phyloP scores from a whole-genome alignment of 805 yeast species.

The Clavispora santaluciae region DNA sequence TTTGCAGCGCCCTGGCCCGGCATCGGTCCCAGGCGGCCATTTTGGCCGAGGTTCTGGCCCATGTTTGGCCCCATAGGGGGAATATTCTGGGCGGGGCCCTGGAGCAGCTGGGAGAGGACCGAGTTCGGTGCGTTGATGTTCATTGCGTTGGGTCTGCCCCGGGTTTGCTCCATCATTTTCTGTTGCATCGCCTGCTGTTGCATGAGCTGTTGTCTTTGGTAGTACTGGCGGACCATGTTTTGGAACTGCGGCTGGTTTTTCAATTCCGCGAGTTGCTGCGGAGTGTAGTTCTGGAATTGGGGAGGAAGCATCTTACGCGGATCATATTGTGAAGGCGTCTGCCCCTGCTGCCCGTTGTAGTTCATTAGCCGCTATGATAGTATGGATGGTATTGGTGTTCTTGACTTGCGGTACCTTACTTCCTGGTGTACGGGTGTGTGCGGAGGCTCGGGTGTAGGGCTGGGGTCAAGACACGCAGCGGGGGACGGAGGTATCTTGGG shows the following conservation, averaged over 20 bases:
- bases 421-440: constrained; percentile 1
- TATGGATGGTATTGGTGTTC: background rate
- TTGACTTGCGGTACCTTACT: background rate
- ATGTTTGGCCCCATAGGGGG: background rate
- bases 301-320: constrained; percentile 24
- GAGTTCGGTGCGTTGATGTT: background rate
- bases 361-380: constrained; percentile 6
- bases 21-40: background rate
- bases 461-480: too few relatives aligned
- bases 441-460: too few relatives aligned
- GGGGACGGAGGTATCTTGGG: background rate
- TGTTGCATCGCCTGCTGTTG: constrained; percentile 25
- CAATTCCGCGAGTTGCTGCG: constrained; percentile 40
- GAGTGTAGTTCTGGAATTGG: constrained; percentile 27
- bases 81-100: background rate
- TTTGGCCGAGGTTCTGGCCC: constrained; percentile 2
- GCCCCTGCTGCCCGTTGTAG: constrained; percentile 10
- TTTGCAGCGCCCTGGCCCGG: background rate
- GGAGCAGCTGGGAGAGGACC: background rate
- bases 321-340: constrained; percentile 13
- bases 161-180: constrained; percentile 1
- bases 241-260: constrained; percentile 41
- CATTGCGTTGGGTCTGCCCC: background rate
- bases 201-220: constrained; percentile 36
- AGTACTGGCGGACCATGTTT: constrained; percentile 35